A percentile compares a stretch with the other conserved stretches of the same genome.
These are phyloP conservation scores for Penicillium decumbens DNA, from an alignment of 2,329 filamentous ascomycete species.

Conservation along the genomic window DNA sequence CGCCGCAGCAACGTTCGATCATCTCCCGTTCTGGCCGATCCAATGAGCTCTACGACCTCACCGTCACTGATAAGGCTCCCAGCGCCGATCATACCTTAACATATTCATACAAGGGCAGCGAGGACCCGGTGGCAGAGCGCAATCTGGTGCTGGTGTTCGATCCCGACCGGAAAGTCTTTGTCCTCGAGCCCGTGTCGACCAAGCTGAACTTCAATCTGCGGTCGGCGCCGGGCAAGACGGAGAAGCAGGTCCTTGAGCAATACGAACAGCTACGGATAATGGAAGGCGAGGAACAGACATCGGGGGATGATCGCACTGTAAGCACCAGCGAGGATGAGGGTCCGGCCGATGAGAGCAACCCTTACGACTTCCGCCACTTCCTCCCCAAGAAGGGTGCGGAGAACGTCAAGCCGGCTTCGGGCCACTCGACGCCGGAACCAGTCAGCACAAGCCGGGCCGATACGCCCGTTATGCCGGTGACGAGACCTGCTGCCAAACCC, in stretches of 20 bases:
- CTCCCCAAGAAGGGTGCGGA: slow-evolving; percentile 40
- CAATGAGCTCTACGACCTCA: slow-evolving; percentile 38
- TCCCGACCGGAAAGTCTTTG: slow-evolving; percentile 66
- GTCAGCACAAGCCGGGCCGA: slow-evolving; percentile 29
- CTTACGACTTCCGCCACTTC: slow-evolving; percentile 49
- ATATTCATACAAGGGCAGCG: slow-evolving; percentile 41
- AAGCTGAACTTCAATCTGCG: slow-evolving; percentile 83
- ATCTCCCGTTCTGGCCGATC: slow-evolving; percentile 34
- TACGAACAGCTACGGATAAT: slow-evolving; percentile 59
- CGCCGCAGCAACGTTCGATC: slow-evolving; percentile 36
- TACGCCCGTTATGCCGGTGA: slow-evolving; percentile 33
- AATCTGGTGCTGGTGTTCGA: slow-evolving; percentile 66
- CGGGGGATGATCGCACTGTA: slow-evolving; percentile 32
- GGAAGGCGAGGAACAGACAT: slow-evolving; percentile 34
- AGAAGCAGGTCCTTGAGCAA: slow-evolving; percentile 61
- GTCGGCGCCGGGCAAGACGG: slow-evolving; percentile 61
- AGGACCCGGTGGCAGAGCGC: slow-evolving; percentile 35
- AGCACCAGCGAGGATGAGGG: slow-evolving; percentile 40
- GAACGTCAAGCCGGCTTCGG: slow-evolving; percentile 32
- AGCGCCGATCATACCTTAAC: slow-evolving; percentile 38
- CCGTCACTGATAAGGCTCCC: slow-evolving; percentile 40
- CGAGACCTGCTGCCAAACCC: slow-evolving; percentile 26
- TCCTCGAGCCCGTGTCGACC: slow-evolving; percentile 76
- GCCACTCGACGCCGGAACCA: slow-evolving; percentile 37
- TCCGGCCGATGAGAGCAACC: slow-evolving; percentile 43